Percentiles rank a stretch among this genome's conserved stretches.
These are phyloP conservation scores for Metschnikowia noctiluminum DNA, from an alignment of 805 yeast genomes.

Conservation along the genomic window DNA sequence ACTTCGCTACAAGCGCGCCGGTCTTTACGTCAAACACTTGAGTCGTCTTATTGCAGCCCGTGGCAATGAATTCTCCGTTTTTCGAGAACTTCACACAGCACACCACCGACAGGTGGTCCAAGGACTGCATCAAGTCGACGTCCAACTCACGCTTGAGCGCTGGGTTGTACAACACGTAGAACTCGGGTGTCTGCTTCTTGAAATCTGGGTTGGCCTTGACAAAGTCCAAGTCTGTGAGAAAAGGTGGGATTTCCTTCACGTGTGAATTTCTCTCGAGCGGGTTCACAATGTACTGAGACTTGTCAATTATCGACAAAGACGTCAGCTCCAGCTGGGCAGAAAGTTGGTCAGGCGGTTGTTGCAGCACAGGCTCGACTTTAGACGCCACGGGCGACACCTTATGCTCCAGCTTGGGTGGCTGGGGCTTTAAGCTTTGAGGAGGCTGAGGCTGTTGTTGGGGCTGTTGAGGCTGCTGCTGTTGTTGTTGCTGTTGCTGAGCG, in stretches of 20 bases:
- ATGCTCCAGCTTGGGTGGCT: constrained; percentile 8
- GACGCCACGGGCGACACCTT: constrained; percentile 15
- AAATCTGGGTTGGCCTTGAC: constrained; percentile 68
- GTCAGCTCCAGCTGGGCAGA: constrained; percentile 13
- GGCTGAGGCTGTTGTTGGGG: constrained; percentile 6
- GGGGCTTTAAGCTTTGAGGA: constrained; percentile 12
- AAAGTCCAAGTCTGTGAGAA: constrained; percentile 75
- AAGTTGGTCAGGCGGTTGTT: not conserved
- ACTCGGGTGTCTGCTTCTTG: constrained; percentile 81
- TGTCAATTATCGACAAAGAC: constrained; percentile 37
- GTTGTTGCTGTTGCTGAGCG: constrained; percentile 1
- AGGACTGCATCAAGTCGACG: constrained; percentile 82
- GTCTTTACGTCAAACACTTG: constrained; percentile 91
- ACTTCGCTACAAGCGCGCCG: constrained; percentile 82
- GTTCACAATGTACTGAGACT: constrained; percentile 40
- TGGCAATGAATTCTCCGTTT: constrained; percentile 90
- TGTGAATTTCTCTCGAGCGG: constrained; percentile 49
- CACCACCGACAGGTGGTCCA: constrained; percentile 91
- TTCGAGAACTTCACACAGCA: constrained; percentile 93
- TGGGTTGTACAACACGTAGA: constrained; percentile 87
- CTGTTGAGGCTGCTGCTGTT: not conserved
- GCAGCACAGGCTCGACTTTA: constrained; percentile 16
- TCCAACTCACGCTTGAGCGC: constrained; percentile 65
- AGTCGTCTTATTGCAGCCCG: constrained; percentile 95
- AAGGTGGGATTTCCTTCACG: constrained; percentile 77